A percentile compares a stretch with the other conserved stretches of the same genome.
These are phyloP conservation scores for Fusarium transvaalense DNA, from an alignment of 2,329 filamentous ascomycete genomes.

Conservation along the genomic window DNA sequence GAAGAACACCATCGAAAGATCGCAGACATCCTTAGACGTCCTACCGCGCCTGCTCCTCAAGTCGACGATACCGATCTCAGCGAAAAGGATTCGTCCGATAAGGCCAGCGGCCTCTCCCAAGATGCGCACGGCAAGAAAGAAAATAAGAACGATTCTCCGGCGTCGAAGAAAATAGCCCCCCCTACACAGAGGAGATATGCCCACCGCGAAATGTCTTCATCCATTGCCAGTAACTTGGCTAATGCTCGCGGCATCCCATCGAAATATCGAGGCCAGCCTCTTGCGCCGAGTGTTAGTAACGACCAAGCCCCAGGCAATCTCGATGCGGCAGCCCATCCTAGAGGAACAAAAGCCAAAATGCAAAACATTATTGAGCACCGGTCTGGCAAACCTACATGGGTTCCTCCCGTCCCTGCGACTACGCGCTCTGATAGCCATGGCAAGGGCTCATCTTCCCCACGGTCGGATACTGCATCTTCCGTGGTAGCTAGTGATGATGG, in stretches of 20 bases:
- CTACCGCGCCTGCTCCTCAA: slow-evolving; percentile 61
- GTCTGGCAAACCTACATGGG: slow-evolving; percentile 65
- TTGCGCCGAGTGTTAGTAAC: slow-evolving; percentile 78
- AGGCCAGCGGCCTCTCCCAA: slow-evolving; percentile 30
- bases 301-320: slow-evolving; percentile 80
- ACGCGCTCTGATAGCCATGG: slow-evolving; percentile 44
- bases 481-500: slow-evolving; percentile 68
- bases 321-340: slow-evolving; percentile 66
- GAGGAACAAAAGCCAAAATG: slow-evolving; percentile 66
- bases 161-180: slow-evolving; percentile 50
- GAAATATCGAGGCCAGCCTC: slow-evolving; percentile 73
- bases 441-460: slow-evolving; percentile 46
- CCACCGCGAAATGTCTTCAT: slow-evolving; percentile 79
- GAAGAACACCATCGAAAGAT: slow-evolving; percentile 89
- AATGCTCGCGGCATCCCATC: slow-evolving; percentile 84
- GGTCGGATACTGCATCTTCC: slow-evolving; percentile 43
- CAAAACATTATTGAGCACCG: slow-evolving; percentile 67
- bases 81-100: slow-evolving; percentile 50
- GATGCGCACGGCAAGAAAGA: slow-evolving; percentile 44
- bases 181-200: slow-evolving; percentile 64
- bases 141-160: slow-evolving; percentile 31
- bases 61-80: slow-evolving; percentile 42
- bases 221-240: slow-evolving; percentile 89
- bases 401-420: slow-evolving; percentile 56
- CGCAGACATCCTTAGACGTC: slow-evolving; percentile 82